Evolutionary conservation across 306 rosid species (phyloP).

Genomic region (Gastrolobium villosum): DNA sequence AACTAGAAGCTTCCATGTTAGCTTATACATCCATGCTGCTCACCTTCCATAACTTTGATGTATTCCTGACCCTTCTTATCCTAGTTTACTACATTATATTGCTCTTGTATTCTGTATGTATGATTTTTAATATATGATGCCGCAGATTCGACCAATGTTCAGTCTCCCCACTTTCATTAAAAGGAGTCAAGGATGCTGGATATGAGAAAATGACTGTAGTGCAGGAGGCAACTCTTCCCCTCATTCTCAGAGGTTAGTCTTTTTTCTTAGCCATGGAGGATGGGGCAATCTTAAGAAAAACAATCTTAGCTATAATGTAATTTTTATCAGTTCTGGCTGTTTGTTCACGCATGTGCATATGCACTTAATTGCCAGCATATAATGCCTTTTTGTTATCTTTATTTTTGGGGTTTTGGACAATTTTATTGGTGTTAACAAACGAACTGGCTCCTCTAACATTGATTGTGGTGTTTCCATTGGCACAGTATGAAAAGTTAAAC

Average conservation of each 20-base stretch:
- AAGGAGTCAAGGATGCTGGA: slow-evolving; percentile 93
- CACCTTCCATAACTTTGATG: slow-evolving; percentile 9
- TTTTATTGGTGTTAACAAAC: no score
- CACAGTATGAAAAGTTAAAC: no score
- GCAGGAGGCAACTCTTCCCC: slow-evolving; percentile 96
- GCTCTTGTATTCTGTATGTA: slow-evolving; percentile 11
- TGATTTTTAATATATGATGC: slow-evolving; percentile 48
- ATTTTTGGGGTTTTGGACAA: slow-evolving; percentile 46
- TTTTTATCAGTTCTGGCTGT: slow-evolving; percentile 27
- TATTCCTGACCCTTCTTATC: slow-evolving; percentile 1
- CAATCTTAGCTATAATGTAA: neutral
- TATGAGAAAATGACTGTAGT: slow-evolving; percentile 95
- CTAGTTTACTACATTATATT: slow-evolving; percentile 21
- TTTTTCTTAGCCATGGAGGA: slow-evolving; percentile 25
- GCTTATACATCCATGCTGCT: slow-evolving; percentile 36
- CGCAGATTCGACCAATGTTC: slow-evolving; percentile 87
- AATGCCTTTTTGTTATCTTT: neutral
- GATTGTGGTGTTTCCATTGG: no score
- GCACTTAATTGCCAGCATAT: slow-evolving; percentile 17
- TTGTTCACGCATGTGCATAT: neutral
- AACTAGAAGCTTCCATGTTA: no score
- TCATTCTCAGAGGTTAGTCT: slow-evolving; percentile 81
- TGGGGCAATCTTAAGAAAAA: neutral
- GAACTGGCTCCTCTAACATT: no score
- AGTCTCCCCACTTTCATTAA: slow-evolving; percentile 77